phyloP scores from a whole-genome alignment of 805 yeast genomes.

The Lachancea nothofagi region DNA sequence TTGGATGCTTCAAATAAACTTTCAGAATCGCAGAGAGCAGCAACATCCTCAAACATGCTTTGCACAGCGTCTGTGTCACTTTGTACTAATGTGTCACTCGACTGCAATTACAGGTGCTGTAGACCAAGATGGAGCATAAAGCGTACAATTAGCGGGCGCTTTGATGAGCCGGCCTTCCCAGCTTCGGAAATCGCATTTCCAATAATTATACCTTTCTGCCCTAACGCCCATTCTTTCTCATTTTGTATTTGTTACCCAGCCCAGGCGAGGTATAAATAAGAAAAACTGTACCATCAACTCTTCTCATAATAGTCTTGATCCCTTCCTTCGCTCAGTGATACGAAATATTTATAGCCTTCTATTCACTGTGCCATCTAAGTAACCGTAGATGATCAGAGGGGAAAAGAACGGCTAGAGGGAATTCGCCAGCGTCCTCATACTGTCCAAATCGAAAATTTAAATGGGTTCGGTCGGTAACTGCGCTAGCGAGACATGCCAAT shows the following conservation, averaged over 20 bases:
- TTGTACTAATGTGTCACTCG: no score
- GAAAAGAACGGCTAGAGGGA: conserved; percentile 36
- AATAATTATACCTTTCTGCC: no score
- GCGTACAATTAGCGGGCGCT: no score
- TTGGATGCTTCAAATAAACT: no score
- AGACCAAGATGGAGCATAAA: no score
- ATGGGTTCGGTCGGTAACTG: conserved; percentile 34
- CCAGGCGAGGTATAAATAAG: not conserved
- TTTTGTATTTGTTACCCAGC: conserved; percentile 4
- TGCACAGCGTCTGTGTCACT: no score
- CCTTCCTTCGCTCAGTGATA: conserved; percentile 20
- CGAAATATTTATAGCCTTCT: conserved; percentile 32
- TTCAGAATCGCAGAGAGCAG: no score
- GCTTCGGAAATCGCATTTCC: no score
- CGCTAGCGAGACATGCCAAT: conserved; percentile 29
- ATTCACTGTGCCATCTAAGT: conserved; percentile 35
- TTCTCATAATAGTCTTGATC: not conserved
- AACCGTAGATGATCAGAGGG: conserved; percentile 35
- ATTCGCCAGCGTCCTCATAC: conserved; percentile 36
- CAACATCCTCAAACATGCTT: no score
- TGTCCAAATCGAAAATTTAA: conserved; percentile 24
- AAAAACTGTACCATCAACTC: not conserved
- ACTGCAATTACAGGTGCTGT: no score
- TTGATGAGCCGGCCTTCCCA: no score
- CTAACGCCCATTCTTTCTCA: conserved; percentile 1